These are phyloP conservation scores for Draba incana DNA, from an alignment of 345 rosid genomes.

Conservation along the genomic window DNA sequence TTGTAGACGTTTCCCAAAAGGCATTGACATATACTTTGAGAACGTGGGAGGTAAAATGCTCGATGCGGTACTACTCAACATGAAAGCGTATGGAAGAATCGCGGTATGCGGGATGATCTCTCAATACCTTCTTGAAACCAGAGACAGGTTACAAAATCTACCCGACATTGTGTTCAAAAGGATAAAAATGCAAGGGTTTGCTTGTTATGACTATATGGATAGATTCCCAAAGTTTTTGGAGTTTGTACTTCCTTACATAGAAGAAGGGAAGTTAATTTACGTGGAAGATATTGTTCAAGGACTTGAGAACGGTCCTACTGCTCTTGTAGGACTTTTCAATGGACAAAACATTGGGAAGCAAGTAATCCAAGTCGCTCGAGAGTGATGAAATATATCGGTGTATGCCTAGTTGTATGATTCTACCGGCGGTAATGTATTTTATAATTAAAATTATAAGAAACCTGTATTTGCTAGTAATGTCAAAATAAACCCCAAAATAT, in stretches of 20 bases:
- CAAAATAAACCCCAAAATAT: too few species aligned
- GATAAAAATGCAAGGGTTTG: constrained; percentile 48
- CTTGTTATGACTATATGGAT: constrained; percentile 30
- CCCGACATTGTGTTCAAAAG: constrained; percentile 22
- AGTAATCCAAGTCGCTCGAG: constrained; percentile 41
- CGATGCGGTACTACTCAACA: constrained; percentile 52
- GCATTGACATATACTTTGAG: constrained; percentile 58
- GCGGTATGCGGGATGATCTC: constrained; percentile 55
- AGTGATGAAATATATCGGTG: constrained; percentile 17
- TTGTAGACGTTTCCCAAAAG: constrained; percentile 50
- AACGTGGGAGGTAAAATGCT: constrained; percentile 60
- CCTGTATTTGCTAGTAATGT: too few species aligned
- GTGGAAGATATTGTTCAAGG: constrained; percentile 58
- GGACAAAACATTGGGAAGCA: constrained; percentile 56
- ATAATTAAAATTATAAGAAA: too few species aligned
- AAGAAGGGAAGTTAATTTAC: constrained; percentile 44
- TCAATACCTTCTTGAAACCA: constrained; percentile 45
- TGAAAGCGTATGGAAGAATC: constrained; percentile 46
- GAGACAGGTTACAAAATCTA: constrained; percentile 42
- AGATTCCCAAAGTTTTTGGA: constrained; percentile 44
- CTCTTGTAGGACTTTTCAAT: constrained; percentile 46
- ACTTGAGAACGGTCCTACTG: constrained; percentile 52
- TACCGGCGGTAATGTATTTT: too few species aligned
- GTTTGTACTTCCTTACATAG: constrained; percentile 43
- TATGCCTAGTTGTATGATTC: too few species aligned